Percentiles rank a stretch among this genome's conserved stretches.
These are phyloP conservation scores for Conticribra weissflogii DNA, from an alignment of 108 stramenopile species.

Conservation along the genomic window DNA sequence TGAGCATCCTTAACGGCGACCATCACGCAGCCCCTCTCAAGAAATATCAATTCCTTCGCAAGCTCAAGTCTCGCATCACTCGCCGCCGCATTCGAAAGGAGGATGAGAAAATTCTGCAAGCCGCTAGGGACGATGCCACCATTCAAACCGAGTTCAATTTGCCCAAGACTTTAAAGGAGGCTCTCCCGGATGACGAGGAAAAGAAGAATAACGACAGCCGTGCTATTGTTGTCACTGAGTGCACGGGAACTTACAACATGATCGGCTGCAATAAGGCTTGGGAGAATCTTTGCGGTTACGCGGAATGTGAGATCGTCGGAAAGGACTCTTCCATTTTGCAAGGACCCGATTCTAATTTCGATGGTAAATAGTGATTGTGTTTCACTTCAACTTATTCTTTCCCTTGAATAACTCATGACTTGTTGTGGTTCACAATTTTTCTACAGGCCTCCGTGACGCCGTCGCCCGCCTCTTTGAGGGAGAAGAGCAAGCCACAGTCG, in stretches of 20 bases:
- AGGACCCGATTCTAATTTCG: conserved; percentile 23
- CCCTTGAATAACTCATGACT: no score
- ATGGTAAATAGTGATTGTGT: not conserved
- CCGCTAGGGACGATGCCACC: conserved; percentile 7
- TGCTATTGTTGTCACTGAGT: conserved; percentile 38
- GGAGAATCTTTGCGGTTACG: conserved; percentile 31
- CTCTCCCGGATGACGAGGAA: conserved; percentile 11
- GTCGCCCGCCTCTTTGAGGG: conserved; percentile 18
- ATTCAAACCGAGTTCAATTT: conserved; percentile 4
- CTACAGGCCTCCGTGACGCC: conserved; percentile 21
- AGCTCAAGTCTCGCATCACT: not conserved
- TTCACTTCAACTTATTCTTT: no score
- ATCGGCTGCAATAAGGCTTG: conserved; percentile 40
- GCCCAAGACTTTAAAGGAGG: conserved; percentile 12
- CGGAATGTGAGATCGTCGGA: conserved; percentile 13
- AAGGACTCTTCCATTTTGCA: conserved; percentile 11
- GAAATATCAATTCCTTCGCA: conserved; percentile 6
- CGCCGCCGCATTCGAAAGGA: conserved; percentile 3
- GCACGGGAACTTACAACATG: conserved; percentile 13
- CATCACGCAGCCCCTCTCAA: not conserved
- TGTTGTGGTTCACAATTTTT: no score
- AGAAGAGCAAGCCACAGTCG: conserved; percentile 10
- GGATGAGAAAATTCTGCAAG: not conserved
- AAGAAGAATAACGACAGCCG: conserved; percentile 18
- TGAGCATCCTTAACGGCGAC: no score